Evolutionary conservation across 2,329 filamentous ascomycete species (phyloP).

Genomic region (Xylariaceae sp.): DNA sequence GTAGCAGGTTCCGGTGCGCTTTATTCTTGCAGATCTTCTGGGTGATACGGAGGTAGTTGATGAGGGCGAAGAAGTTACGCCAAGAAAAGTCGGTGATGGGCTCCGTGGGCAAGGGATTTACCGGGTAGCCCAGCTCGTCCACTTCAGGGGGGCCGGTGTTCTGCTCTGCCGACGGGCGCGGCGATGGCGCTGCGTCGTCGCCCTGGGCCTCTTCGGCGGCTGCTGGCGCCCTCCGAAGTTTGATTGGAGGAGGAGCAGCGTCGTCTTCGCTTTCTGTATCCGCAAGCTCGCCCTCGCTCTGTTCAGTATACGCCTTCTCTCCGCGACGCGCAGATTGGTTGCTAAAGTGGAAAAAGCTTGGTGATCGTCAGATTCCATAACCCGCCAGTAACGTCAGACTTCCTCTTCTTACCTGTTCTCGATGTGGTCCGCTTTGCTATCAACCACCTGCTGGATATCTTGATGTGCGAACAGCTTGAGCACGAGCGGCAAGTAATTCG

Average conservation of each 20-base stretch:
- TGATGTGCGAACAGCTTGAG: constrained; percentile 92
- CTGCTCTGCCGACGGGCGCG: constrained; percentile 33
- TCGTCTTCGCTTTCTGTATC: constrained; percentile 63
- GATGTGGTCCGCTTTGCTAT: constrained; percentile 75
- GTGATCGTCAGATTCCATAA: constrained; percentile 17
- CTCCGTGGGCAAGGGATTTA: constrained; percentile 60
- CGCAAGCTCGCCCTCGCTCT: constrained; percentile 30
- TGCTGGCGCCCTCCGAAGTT: constrained; percentile 47
- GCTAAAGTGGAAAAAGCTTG: constrained; percentile 87
- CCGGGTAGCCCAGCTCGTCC: constrained; percentile 82
- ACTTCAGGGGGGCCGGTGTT: constrained; percentile 52
- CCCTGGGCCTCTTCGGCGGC: constrained; percentile 29
- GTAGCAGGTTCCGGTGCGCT: constrained; percentile 85
- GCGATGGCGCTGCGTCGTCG: constrained; percentile 24
- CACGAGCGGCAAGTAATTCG: constrained; percentile 88
- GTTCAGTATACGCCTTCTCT: constrained; percentile 26
- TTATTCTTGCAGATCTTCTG: constrained; percentile 97
- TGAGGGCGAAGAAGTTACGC: constrained; percentile 90
- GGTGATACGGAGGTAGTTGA: constrained; percentile 93
- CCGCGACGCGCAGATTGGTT: constrained; percentile 39
- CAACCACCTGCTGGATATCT: constrained; percentile 84
- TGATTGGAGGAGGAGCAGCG: constrained; percentile 77
- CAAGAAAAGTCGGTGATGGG: constrained; percentile 88
- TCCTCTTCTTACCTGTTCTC: constrained; percentile 62
- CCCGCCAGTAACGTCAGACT: not conserved